Conservation (phyloP, 106 monocot species). For the Dendrobium officinale region DNA sequence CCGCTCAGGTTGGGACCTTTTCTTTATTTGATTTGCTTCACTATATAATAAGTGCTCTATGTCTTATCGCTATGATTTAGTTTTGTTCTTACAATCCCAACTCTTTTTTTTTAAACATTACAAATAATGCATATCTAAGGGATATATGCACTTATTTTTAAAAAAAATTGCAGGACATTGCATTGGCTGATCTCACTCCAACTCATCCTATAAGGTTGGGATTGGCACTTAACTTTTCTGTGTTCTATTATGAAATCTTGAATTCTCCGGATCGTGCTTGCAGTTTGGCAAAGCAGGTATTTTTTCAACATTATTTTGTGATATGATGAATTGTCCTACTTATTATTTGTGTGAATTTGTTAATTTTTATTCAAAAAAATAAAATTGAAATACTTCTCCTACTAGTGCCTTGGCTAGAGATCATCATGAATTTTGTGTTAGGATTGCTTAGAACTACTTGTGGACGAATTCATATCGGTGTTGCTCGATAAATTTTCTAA, state of each 20-base stretch:
- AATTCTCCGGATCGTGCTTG: constrained; percentile 38
- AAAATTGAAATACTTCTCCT: no score
- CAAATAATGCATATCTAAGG: not conserved
- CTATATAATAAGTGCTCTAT: not conserved
- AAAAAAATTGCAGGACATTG: constrained; percentile 23
- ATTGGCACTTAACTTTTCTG: constrained; percentile 34
- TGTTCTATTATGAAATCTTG: constrained; percentile 32
- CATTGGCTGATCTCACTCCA: constrained; percentile 29
- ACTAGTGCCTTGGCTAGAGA: no score
- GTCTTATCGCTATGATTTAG: not conserved
- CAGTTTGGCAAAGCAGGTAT: constrained; percentile 38
- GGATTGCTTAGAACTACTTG: no score
- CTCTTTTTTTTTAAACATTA: not conserved
- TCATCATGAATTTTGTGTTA: no score
- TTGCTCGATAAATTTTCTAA: no score
- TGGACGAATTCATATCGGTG: no score
- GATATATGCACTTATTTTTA: not conserved
- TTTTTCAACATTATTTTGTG: not conserved
- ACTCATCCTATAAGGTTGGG: constrained; percentile 41
- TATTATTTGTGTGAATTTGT: no score
- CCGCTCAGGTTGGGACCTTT: constrained; percentile 27
- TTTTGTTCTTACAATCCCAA: not conserved
- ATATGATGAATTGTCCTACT: not conserved
- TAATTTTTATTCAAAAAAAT: no score
- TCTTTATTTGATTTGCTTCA: not conserved